Conservation (phyloP, 1,284 basidiomycete genomes). For the Veloboletus limbatus region DNA sequence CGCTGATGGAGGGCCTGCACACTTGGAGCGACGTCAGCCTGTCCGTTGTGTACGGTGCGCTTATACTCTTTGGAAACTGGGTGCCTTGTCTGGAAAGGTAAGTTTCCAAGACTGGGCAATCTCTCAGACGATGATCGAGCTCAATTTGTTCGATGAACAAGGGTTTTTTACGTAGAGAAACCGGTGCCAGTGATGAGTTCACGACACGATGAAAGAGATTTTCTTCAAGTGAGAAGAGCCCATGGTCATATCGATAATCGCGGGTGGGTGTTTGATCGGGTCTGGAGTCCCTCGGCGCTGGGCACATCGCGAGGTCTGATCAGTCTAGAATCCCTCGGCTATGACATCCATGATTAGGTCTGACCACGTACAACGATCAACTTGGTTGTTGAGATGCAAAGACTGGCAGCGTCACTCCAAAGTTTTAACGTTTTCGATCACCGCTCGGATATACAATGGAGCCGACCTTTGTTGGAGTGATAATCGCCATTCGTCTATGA, state of each 20-base stretch:
- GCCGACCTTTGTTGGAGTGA: not conserved
- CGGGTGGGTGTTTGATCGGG: constrained; percentile 13
- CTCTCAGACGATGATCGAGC: constrained; percentile 13
- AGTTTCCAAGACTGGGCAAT: constrained; percentile 15
- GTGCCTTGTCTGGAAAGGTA: constrained; percentile 11
- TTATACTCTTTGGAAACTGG: constrained; percentile 16
- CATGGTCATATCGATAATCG: constrained; percentile 20
- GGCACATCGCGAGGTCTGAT: constrained; percentile 12
- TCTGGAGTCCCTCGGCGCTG: constrained; percentile 19
- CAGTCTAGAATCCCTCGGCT: constrained; percentile 1
- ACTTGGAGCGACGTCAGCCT: constrained; percentile 7
- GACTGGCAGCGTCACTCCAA: constrained; percentile 1
- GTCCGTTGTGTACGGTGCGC: constrained; percentile 20
- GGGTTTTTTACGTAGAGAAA: constrained; percentile 26
- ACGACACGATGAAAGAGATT: constrained; percentile 9
- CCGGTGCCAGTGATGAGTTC: constrained; percentile 7
- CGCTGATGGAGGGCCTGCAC: constrained; percentile 3
- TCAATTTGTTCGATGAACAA: constrained; percentile 6
- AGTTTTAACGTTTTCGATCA: constrained; percentile 24
- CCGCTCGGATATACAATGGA: not conserved
- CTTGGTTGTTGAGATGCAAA: not conserved
- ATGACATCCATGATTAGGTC: not conserved
- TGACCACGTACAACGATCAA: not conserved
- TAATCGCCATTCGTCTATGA: not conserved
- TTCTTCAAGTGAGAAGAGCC: constrained; percentile 19